Base-by-base conservation (phyloP, 2,329 filamentous ascomycete genomes). In the Diaporthe capsici region DNA sequence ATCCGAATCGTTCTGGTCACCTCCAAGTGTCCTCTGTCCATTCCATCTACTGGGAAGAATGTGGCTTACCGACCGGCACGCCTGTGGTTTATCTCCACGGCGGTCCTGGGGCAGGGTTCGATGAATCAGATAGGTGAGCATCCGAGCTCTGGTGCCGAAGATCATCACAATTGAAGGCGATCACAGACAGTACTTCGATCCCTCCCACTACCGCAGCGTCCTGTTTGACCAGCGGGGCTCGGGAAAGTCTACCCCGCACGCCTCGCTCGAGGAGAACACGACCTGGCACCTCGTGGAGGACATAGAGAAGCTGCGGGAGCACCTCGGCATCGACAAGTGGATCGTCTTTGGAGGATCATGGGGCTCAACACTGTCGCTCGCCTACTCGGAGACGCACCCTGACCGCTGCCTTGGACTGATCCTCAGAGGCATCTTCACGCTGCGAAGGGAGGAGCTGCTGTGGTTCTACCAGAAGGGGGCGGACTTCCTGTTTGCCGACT, bases 31-130 rank as follows among this genome's bases (percentile, higher is more conserved):
- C 79, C 12, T 42, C 77, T 1, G 51, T 81, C 9, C 81, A 82
- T 75, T 78, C 77, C 22, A 79, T 82, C 70, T 82, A 82, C 76
- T 82, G 77, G 65, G 81, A 82, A 75, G 81, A 77, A 34, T 76
- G 74, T 55, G 76, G 76, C 44, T 34, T 28, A 34, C 57, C 76
- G 20, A 65, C 74, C 25, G 81, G 80, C 25, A 79, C 80, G 4
- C 80, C 77, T 82, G 84, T 85, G 0, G 78, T 87, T 31, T 87
- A 83, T 74, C 82, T 87, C 10, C 86, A 87, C 67, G 86, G 86
- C n/a, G 86, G 86, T 2, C 86, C 86, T 4, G 85, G 85, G 47
- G 85, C 83, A 31, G 67, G 67, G 12, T 31, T 71, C n/a, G 49
- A 57, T 12, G 67, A 71, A 37, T 37, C 31, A 31, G 67, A 71